Percentiles rank a stretch among this genome's conserved stretches.
phyloP scores from a whole-genome alignment of 768 basidiomycete genomes.

The Tephrocybe sp. region DNA sequence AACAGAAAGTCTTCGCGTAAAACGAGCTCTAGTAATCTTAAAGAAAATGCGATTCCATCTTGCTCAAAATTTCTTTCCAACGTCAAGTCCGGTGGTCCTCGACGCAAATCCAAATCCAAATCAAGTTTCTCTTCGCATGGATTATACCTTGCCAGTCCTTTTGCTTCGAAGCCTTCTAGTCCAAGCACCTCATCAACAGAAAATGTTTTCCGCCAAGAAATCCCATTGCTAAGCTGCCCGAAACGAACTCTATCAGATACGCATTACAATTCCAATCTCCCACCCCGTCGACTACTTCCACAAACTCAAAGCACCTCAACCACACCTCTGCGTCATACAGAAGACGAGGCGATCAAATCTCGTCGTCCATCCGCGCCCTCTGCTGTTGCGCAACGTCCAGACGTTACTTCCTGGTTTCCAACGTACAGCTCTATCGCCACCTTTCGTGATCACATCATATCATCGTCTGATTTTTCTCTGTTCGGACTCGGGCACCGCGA shows the following conservation, averaged over 20 bases:
- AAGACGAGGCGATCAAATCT: conserved; percentile 6
- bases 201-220: neutral
- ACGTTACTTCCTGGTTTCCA: conserved; percentile 17
- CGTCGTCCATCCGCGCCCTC: conserved; percentile 26
- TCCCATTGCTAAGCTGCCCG: too few relatives aligned
- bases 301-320: conserved; percentile 18
- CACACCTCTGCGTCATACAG: conserved; percentile 13
- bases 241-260: conserved; percentile 21
- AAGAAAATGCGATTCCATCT: conserved; percentile 17
- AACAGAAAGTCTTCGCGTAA: conserved; percentile 1
- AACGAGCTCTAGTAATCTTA: conserved; percentile 22
- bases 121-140: neutral
- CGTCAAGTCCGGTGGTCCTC: neutral
- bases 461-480: conserved; percentile 12
- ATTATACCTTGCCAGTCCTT: conserved; percentile 21
- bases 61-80: conserved; percentile 2
- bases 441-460: conserved; percentile 1
- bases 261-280: conserved; percentile 21
- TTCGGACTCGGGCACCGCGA: conserved; percentile 24
- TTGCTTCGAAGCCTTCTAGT: conserved; percentile 18
- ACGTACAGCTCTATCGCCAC: conserved; percentile 4
- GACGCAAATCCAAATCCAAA: conserved; percentile 1
- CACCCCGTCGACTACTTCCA: conserved; percentile 3
- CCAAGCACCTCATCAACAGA: conserved; percentile 6
- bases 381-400: conserved; percentile 18